phyloP scores from a whole-genome alignment of 2,329 filamentous ascomycete genomes.

The Hypoxylon sp. region DNA sequence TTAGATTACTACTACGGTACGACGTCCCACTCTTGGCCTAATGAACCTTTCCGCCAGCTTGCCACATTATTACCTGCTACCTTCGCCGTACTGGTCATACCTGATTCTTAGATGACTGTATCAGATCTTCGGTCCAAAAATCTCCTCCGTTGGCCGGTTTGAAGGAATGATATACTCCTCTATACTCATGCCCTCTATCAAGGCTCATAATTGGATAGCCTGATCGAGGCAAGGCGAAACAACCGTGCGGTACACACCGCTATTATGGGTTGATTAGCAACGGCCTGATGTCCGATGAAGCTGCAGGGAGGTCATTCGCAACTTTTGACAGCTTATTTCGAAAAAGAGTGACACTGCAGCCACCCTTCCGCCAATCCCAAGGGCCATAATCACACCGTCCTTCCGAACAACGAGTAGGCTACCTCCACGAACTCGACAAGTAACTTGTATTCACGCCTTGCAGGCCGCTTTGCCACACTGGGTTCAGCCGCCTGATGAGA shows the following conservation, averaged over 20 bases:
- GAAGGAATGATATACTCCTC: conserved; percentile 14
- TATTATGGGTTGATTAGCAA: conserved; percentile 35
- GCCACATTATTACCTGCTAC: conserved; percentile 35
- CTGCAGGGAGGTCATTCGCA: conserved; percentile 41
- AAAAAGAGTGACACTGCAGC: conserved; percentile 42
- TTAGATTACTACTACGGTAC: conserved; percentile 45
- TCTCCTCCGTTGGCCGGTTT: conserved; percentile 2
- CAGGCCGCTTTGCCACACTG: conserved; percentile 39
- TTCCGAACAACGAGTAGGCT: conserved; percentile 37
- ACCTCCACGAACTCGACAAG: conserved; percentile 25
- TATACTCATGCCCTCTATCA: conserved; percentile 19
- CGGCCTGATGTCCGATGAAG: conserved; percentile 29
- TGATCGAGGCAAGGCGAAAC: conserved; percentile 17
- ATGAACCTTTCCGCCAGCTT: conserved; percentile 19
- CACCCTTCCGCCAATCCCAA: conserved; percentile 32
- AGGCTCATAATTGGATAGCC: conserved; percentile 20
- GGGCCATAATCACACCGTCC: conserved; percentile 29
- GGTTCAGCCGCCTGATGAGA: conserved; percentile 38
- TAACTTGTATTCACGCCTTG: conserved; percentile 30
- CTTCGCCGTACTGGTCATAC: conserved; percentile 25
- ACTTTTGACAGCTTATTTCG: conserved; percentile 35
- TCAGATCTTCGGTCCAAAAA: conserved; percentile 14
- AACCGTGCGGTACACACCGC: conserved; percentile 30
- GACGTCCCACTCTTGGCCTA: conserved; percentile 33
- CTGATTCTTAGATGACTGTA: conserved; percentile 30